Conservation (phyloP, 345 rosid species). For the Rhodamnia argentea region DNA sequence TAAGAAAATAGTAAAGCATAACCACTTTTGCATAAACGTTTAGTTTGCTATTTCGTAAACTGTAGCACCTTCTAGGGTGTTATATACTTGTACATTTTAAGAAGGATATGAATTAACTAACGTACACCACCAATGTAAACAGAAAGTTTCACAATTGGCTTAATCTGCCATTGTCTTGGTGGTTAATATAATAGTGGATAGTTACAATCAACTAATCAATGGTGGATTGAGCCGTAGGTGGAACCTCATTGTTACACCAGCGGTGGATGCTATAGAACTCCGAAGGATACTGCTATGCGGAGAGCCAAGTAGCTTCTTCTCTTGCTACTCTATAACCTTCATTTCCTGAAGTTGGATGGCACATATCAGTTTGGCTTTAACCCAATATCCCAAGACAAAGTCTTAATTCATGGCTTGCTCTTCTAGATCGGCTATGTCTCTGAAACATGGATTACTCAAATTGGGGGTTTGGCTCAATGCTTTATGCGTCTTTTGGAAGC, state of each 20-base stretch:
- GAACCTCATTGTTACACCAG: neutral
- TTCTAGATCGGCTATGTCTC: neutral
- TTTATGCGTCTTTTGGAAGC: neutral
- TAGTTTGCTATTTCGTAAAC: neutral
- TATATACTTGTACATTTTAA: neutral
- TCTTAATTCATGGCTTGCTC: neutral
- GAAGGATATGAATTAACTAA: neutral
- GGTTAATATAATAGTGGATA: neutral
- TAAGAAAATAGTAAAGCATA: neutral
- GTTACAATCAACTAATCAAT: neutral
- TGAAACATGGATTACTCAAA: neutral
- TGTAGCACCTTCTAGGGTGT: neutral
- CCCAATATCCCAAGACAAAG: neutral
- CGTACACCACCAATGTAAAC: neutral
- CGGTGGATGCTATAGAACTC: neutral
- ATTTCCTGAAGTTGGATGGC: neutral
- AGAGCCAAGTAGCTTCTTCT: neutral
- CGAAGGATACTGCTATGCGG: neutral
- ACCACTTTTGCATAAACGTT: neutral
- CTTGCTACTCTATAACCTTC: neutral
- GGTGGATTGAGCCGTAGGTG: neutral
- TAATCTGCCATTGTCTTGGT: neutral
- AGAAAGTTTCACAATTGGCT: neutral
- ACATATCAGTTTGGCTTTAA: neutral
- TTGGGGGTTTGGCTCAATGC: neutral